Base-by-base conservation (phyloP, 805 yeast genomes). In the Blastobotrys americana region DNA sequence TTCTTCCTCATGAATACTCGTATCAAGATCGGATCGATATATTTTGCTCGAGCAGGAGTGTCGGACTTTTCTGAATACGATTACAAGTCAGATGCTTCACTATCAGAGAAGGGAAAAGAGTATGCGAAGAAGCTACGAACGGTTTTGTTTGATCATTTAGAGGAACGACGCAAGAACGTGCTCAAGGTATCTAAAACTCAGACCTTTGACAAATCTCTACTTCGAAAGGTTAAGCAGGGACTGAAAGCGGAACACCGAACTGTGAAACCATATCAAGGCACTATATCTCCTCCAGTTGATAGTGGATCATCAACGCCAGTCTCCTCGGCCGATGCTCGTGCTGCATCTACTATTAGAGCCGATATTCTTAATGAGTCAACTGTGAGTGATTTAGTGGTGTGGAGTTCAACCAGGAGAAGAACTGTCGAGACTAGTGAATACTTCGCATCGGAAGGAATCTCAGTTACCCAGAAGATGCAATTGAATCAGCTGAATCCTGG, bases 381-480 rank as follows among this genome's bases (percentile, higher is more conserved):
- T 51, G 78, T 73, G 31, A 75, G 78, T 50, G 75, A 82, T 3
- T 71, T 89, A 55, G 79, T 81, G 3, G 89, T 93, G n/a, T 90
- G 97, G 96, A 88, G 97, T 1, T 94, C 97, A 1, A 86, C 90
- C 3, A 76, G 96, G 50, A 72, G 77, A 52, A 76, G 96, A 58
- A 87, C 97, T 0, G 72, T 80, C 16, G 86, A 89, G 53, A 79
- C 95, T 4, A 87, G 90, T 0, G 71, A 73, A 44, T 77, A 73
- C 45, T 86, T 90, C 61, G 68, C 75, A 33, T 64, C 67, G 21
- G 58, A 59, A 10, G 84, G 85, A 6, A 74, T 85, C 45, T 71
- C 74, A 1, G 81, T 84, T 4, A 70, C 80, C 43, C 88, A 84
- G 60, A 72, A 96, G 48, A 78, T 88, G 23, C 94, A 88, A 60